Evolutionary conservation across 2,329 filamentous ascomycete genomes (phyloP), one percentile per base, ranked within the genome.

Genomic region (Emmonsiellopsis sp.): DNA sequence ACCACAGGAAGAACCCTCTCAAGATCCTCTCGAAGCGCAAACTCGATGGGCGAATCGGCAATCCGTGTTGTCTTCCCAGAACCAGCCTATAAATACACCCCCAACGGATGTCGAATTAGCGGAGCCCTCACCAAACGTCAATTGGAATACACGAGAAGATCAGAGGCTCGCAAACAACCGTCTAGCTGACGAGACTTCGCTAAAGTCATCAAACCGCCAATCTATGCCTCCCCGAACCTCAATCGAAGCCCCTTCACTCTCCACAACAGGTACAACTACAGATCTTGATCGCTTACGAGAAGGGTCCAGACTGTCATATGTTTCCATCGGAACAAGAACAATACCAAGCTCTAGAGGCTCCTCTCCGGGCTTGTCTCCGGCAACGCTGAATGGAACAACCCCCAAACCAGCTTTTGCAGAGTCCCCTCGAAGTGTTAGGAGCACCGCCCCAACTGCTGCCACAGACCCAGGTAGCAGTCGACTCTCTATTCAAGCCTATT

Each of bases 341-440:
- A 47, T 61, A 59, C 13, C 59, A 49, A 47, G 58, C 55, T 49
- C 62, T 56, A 8, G 62, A 62, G 44, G 64, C 63, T 55, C 60
- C 5, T 60, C 57, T 39, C 48, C 56, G 5, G 57, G 54, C 9
- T 57, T 60, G 40, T 65, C 55, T 63, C 65, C 52, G 56, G 60
- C 40, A 53, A 62, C 54, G 63, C 61, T 49, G 64, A 54, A 45
- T 4, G 36, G 34, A 9, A 6, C 46, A 10, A 9, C 49, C 7
- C 17, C 53, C 17, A 57, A 49, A 47, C 40, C 32, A 8, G 13
- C 46, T 8, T 49, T 36, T 36, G 11, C 51, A 8, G 52, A 51
- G 40, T 56, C 56, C 4, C 56, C 53, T 2, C 13, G 40, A 10
- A 48, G 49, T 34, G 7, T 36, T 10, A 48, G 36, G 14, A 51